Conservation (phyloP, 768 basidiomycete species). For the Agaricus subrufescens region DNA sequence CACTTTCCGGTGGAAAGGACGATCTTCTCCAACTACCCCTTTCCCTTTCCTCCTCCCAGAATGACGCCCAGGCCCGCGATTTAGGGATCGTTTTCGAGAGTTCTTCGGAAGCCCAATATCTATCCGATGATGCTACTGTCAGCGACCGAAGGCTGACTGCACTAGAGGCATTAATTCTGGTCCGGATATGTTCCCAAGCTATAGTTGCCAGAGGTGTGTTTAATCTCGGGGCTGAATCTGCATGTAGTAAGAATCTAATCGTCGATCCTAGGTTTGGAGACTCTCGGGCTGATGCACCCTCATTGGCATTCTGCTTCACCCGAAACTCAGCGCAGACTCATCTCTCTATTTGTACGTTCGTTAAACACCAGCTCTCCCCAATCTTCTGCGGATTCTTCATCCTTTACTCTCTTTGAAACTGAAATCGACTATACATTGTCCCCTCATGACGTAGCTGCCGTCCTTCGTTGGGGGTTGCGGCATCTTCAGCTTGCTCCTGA, state of each 20-base stretch:
- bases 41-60: conserved; percentile 51
- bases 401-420: conserved; percentile 52
- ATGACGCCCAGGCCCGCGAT: conserved; percentile 38
- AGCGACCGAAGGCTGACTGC: conserved; percentile 57
- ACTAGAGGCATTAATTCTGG: conserved; percentile 55
- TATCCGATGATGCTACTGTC: conserved; percentile 48
- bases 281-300: conserved; percentile 80
- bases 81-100: conserved; percentile 59
- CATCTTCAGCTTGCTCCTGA: conserved; percentile 61
- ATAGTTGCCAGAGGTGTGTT: conserved; percentile 60
- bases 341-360: conserved; percentile 69
- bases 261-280: conserved; percentile 58
- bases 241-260: conserved; percentile 2
- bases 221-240: conserved; percentile 6
- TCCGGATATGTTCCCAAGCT: conserved; percentile 64
- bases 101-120: conserved; percentile 42
- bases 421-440: conserved; percentile 63
- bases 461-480: conserved; percentile 77
- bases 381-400: conserved; percentile 40
- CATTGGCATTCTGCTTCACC: conserved; percentile 79
- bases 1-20: conserved; percentile 39
- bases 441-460: conserved; percentile 74
- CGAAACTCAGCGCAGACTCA: conserved; percentile 59
- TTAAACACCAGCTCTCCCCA: conserved; percentile 47
- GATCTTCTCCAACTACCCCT: conserved; percentile 57